Evolutionary conservation across 768 basidiomycete species (phyloP).

Genomic region (Leccinum olivaceopallidum): DNA sequence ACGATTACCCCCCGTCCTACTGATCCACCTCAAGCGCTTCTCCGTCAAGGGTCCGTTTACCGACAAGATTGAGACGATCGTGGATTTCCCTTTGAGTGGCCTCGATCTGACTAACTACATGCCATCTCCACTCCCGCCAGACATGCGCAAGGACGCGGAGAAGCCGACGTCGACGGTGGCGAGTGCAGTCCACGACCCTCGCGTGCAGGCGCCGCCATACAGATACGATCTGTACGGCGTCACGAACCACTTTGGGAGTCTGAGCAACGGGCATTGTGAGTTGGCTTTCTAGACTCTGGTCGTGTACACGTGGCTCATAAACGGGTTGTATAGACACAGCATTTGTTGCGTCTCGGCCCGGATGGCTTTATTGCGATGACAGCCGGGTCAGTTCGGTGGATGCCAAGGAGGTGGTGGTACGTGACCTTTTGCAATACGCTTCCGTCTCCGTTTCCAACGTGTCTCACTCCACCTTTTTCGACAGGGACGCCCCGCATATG

Average conservation of each 20-base stretch:
- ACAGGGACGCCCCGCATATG: conserved; percentile 70
- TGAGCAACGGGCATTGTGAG: conserved; percentile 96
- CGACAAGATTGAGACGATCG: conserved; percentile 94
- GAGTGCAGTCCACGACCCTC: conserved; percentile 60
- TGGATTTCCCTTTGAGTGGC: conserved; percentile 78
- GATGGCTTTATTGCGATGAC: conserved; percentile 95
- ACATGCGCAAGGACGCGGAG: conserved; percentile 51
- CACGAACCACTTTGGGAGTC: conserved; percentile 93
- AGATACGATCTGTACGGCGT: conserved; percentile 94
- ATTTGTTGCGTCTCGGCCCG: conserved; percentile 80
- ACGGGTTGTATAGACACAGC: conserved; percentile 73
- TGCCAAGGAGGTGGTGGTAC: conserved; percentile 79
- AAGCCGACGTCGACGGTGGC: conserved; percentile 30
- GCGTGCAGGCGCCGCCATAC: conserved; percentile 84
- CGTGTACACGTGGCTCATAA: conserved; percentile 1
- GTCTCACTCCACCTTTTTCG: conserved; percentile 27
- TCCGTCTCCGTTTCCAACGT: not conserved
- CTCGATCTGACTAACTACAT: conserved; percentile 79
- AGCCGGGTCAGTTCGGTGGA: conserved; percentile 78
- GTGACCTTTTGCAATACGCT: conserved; percentile 30
- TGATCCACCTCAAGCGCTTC: conserved; percentile 93
- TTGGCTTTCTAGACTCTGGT: conserved; percentile 6
- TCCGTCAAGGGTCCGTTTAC: conserved; percentile 89
- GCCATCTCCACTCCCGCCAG: conserved; percentile 75
- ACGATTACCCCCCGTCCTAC: conserved; percentile 87